These are phyloP conservation scores for Coemansia umbellata DNA, from an alignment of 192 early-diverging fungal genomes.

Conservation along the genomic window DNA sequence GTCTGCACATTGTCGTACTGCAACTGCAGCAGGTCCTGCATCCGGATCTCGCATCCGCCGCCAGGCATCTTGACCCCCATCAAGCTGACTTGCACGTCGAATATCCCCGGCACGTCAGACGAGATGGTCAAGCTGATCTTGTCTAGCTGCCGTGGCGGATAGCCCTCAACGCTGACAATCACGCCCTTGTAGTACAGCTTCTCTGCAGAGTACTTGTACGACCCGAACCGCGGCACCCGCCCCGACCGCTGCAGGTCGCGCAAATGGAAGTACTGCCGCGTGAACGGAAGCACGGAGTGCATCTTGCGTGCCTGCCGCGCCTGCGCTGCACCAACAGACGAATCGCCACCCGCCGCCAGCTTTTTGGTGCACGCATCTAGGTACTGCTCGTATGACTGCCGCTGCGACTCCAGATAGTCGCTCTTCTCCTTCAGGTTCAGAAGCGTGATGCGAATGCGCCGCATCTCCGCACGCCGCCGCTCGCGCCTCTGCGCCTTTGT, in stretches of 20 bases:
- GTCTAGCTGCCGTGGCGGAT: conserved; percentile 80
- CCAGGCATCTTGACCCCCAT: conserved; percentile 65
- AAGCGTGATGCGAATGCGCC: conserved; percentile 73
- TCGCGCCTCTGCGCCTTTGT: conserved; percentile 84
- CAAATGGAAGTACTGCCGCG: conserved; percentile 93
- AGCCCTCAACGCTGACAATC: conserved; percentile 77
- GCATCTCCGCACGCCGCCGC: conserved; percentile 69
- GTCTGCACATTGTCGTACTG: conserved; percentile 92
- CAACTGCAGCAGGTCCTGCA: conserved; percentile 91
- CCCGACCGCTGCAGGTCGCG: conserved; percentile 80
- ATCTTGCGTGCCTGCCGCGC: conserved; percentile 48
- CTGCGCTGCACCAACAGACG: conserved; percentile 52
- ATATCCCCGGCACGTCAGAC: conserved; percentile 86
- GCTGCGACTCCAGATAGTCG: conserved; percentile 81
- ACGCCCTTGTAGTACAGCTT: conserved; percentile 92
- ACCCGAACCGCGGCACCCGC: conserved; percentile 90
- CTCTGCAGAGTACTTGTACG: conserved; percentile 96
- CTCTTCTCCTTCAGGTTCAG: conserved; percentile 80
- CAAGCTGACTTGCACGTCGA: conserved; percentile 81
- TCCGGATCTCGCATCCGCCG: conserved; percentile 72
- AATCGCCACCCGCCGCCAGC: conserved; percentile 59
- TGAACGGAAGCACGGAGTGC: conserved; percentile 77
- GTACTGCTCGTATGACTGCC: conserved; percentile 87
- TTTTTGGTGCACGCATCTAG: conserved; percentile 85
- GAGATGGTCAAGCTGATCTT: conserved; percentile 88